phyloP scores from a whole-genome alignment of 192 early-diverging fungal genomes.

The Coemansia sp. region DNA sequence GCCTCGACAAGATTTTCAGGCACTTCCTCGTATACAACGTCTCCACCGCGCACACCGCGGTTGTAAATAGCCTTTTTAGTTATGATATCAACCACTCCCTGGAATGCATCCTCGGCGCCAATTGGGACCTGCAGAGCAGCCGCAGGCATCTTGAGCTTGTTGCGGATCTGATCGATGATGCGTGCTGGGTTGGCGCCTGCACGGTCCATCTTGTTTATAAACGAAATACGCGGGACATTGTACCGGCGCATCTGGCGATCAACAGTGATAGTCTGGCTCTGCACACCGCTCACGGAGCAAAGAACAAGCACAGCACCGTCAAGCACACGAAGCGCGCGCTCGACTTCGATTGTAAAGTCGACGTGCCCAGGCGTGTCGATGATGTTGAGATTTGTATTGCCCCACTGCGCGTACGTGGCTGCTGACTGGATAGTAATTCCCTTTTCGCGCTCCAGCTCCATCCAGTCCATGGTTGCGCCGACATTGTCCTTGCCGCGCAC shows the following conservation, averaged over 20 bases:
- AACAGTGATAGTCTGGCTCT: constrained; percentile 86
- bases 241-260: constrained; percentile 91
- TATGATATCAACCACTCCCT: constrained; percentile 91
- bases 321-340: constrained; percentile 81
- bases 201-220: constrained; percentile 91
- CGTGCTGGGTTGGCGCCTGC: constrained; percentile 81
- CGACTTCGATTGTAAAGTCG: constrained; percentile 88
- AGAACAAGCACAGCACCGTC: constrained; percentile 85
- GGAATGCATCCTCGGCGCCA: constrained; percentile 81
- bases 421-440: constrained; percentile 89
- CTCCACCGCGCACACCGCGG: constrained; percentile 82
- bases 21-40: constrained; percentile 70
- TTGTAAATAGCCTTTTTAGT: constrained; percentile 86
- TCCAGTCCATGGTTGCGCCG: constrained; percentile 99
- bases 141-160: constrained; percentile 74
- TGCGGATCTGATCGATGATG: constrained; percentile 77
- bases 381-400: constrained; percentile 77
- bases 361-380: constrained; percentile 91
- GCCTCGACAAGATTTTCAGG: constrained; percentile 64
- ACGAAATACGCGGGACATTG: constrained; percentile 81
- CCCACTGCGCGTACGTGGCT: constrained; percentile 83
- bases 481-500: constrained; percentile 85
- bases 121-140: constrained; percentile 84
- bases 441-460: constrained; percentile 96
- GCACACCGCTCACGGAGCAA: constrained; percentile 83